These are phyloP conservation scores for Xylaria hypoxylon DNA, from an alignment of 2,329 filamentous ascomycete genomes.

Conservation along the genomic window DNA sequence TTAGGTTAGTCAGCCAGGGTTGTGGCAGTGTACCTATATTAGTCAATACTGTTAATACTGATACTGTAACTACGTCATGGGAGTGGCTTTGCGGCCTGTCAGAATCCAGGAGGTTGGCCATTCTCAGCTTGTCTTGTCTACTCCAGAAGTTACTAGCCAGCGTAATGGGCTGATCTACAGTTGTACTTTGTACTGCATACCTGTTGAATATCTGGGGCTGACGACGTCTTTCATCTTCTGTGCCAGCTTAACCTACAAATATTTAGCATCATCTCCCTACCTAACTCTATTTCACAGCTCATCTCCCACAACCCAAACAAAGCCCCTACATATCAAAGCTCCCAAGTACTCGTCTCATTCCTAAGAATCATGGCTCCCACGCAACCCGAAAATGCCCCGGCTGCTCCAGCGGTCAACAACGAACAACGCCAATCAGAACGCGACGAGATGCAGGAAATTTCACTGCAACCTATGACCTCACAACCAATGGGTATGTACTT, in stretches of 20 bases:
- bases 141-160: too few relatives aligned
- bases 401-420: constrained; percentile 13
- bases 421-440: constrained; percentile 27
- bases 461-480: constrained; percentile 33
- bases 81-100: constrained; percentile 5
- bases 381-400: constrained; percentile 26
- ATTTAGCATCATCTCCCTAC: not conserved
- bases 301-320: not conserved
- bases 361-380: constrained; percentile 32
- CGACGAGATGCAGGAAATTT: constrained; percentile 37
- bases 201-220: not conserved
- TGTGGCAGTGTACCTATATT: not conserved
- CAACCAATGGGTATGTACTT: constrained; percentile 35
- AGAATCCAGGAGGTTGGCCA: constrained; percentile 12
- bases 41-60: not conserved
- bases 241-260: not conserved
- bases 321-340: not conserved
- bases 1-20: not conserved
- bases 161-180: not conserved
- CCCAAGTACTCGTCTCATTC: not conserved
- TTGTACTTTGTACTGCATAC: not conserved
- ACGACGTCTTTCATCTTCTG: constrained; percentile 1
- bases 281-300: not conserved
- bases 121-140: not conserved
- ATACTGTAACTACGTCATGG: constrained; percentile 5